Percentiles rank a stretch among this genome's conserved stretches.
Evolutionary conservation across 73 alveolate genomes (phyloP).

Genomic region (Paramecium biaurelia): DNA sequence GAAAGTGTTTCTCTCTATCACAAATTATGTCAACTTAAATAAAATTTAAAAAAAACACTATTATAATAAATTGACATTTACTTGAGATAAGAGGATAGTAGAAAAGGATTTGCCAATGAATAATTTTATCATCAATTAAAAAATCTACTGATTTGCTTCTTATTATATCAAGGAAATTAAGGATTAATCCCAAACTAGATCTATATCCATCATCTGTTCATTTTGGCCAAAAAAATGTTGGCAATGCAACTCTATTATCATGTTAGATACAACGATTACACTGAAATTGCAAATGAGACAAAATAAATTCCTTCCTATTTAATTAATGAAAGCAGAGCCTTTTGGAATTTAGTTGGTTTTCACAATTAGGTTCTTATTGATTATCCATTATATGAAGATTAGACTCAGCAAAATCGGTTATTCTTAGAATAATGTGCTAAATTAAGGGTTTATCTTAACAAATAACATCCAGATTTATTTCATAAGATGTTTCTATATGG

Average conservation of each 20-base stretch:
- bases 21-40: not conserved
- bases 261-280: not conserved
- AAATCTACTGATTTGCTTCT: not conserved
- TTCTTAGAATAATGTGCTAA: conserved; percentile 38
- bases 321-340: conserved; percentile 8
- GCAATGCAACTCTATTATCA: not conserved
- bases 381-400: conserved; percentile 6
- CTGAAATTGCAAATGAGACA: not conserved
- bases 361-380: not conserved
- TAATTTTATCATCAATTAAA: conserved; percentile 8
- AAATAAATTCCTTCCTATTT: not conserved
- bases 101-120: conserved; percentile 42
- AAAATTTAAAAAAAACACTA: not conserved
- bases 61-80: not conserved
- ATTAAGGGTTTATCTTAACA: not conserved
- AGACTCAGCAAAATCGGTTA: not conserved
- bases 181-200: not conserved
- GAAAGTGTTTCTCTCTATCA: not conserved
- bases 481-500: not conserved
- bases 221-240: conserved; percentile 4
- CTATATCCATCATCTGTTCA: conserved; percentile 3
- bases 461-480: not conserved
- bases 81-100: not conserved
- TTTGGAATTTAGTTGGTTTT: conserved; percentile 17
- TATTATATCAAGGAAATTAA: not conserved